Percentiles rank a stretch among this genome's conserved stretches.
These are phyloP conservation scores for Sphagnum fallax DNA, from an alignment of 228 moss, liverwort and hornwort species.

Conservation along the genomic window DNA sequence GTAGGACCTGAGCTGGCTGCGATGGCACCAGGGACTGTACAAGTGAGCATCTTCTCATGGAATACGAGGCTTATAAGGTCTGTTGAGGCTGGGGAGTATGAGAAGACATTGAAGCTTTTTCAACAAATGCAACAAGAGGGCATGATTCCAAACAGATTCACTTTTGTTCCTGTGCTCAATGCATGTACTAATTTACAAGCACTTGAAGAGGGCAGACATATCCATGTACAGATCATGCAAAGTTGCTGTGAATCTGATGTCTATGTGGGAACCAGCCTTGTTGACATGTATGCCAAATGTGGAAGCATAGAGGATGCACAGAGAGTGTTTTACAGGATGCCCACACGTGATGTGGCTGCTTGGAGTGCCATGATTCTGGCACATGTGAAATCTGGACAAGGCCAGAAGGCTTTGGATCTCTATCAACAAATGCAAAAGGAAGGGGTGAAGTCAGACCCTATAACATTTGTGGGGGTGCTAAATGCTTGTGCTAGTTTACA, in stretches of 20 bases:
- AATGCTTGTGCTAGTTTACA: slow-evolving; percentile 30
- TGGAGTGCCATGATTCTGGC: slow-evolving; percentile 2
- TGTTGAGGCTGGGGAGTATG: too few species aligned
- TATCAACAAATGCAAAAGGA: slow-evolving; percentile 38
- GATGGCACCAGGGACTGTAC: background rate
- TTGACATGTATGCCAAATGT: slow-evolving; percentile 4
- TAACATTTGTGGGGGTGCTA: slow-evolving; percentile 50
- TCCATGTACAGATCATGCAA: background rate
- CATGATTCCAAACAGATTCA: background rate
- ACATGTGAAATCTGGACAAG: background rate
- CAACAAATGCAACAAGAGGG: background rate
- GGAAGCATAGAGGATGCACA: background rate
- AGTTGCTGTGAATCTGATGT: background rate
- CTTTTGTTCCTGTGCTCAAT: background rate
- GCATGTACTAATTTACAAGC: background rate
- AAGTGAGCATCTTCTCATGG: background rate
- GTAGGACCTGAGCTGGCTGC: background rate
- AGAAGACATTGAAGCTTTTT: background rate
- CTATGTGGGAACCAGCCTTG: background rate
- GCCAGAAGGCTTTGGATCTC: slow-evolving; percentile 17
- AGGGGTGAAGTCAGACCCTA: slow-evolving; percentile 43
- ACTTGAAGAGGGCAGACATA: background rate
- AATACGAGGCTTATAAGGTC: background rate
- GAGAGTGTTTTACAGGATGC: background rate
- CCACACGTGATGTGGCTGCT: background rate